Percentiles rank a stretch among this genome's conserved stretches.
Conservation (phyloP, 352 stramenopile genomes). For the Salisapilia sapeloensis region DNA sequence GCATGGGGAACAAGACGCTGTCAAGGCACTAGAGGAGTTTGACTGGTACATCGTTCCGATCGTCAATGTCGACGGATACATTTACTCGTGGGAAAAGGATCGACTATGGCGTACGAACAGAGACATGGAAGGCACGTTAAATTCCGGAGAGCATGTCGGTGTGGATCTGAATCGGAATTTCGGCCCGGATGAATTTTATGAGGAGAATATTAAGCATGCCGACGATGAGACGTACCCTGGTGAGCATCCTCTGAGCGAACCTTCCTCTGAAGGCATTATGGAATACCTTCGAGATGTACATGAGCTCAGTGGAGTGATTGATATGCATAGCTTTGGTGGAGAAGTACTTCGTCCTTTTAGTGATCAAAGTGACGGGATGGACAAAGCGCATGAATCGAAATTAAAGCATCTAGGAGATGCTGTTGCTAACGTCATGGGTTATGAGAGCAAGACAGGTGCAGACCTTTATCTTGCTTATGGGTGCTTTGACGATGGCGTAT, state of each 20-base stretch:
- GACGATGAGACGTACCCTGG: slow-evolving; percentile 41
- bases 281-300: slow-evolving; percentile 32
- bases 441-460: slow-evolving; percentile 29
- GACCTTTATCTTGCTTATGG: slow-evolving; percentile 50
- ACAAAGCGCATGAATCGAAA: slow-evolving; percentile 29
- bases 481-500: slow-evolving; percentile 51
- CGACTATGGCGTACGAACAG: slow-evolving; percentile 54
- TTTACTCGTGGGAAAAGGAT: slow-evolving; percentile 42
- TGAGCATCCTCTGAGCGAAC: slow-evolving; percentile 33
- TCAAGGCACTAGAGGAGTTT: slow-evolving; percentile 13
- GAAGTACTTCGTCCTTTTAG: slow-evolving; percentile 53
- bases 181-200: slow-evolving; percentile 35
- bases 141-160: slow-evolving; percentile 15
- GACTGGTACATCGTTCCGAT: slow-evolving; percentile 71
- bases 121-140: slow-evolving; percentile 10
- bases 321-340: slow-evolving; percentile 44
- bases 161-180: slow-evolving; percentile 71
- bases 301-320: slow-evolving; percentile 23
- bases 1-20: too few relatives aligned
- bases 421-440: slow-evolving; percentile 32
- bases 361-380: slow-evolving; percentile 12
- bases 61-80: slow-evolving; percentile 66
- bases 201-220: slow-evolving; percentile 15
- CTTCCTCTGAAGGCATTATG: slow-evolving; percentile 21
- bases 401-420: slow-evolving; percentile 23